Conservation (phyloP, 2,329 filamentous ascomycete species). For the Drechslerella stenobrocha region DNA sequence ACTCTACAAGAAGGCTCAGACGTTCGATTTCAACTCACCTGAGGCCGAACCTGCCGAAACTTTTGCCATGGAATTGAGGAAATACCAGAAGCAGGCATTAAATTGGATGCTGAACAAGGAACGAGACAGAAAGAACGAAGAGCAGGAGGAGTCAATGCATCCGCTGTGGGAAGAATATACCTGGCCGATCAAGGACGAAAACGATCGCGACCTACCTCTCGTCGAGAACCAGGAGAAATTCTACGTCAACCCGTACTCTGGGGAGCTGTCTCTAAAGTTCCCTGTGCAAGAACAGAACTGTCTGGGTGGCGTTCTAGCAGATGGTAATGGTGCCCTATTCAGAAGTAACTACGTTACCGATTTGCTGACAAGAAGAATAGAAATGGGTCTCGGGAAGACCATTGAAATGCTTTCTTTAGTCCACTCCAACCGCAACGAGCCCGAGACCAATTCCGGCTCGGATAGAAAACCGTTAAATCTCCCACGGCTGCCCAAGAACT, state of each 20-base stretch:
- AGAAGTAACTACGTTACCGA: background rate
- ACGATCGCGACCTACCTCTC: conserved; percentile 72
- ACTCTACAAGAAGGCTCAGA: conserved; percentile 92
- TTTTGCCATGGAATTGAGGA: conserved; percentile 80
- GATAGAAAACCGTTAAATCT: conserved; percentile 24
- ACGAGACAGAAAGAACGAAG: conserved; percentile 66
- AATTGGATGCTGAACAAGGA: conserved; percentile 98
- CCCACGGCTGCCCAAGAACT: conserved; percentile 48
- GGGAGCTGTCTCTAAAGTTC: conserved; percentile 87
- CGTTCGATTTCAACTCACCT: conserved; percentile 91
- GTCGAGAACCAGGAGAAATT: conserved; percentile 72
- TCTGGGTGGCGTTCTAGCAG: conserved; percentile 86
- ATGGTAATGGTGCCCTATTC: conserved; percentile 58
- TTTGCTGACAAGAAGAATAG: conserved; percentile 55
- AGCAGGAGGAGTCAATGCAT: conserved; percentile 81
- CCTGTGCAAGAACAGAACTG: conserved; percentile 93
- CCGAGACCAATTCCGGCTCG: conserved; percentile 44
- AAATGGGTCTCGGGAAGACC: conserved; percentile 98
- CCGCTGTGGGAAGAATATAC: conserved; percentile 94
- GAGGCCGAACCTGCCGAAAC: conserved; percentile 79
- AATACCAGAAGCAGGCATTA: conserved; percentile 92
- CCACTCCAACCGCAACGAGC: conserved; percentile 69
- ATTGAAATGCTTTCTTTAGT: conserved; percentile 97
- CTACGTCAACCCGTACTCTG: conserved; percentile 96
- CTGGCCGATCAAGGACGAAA: conserved; percentile 85